Evolutionary conservation across 176 grass and related monocot genomes (phyloP).

Genomic region (Calamus simplicifolius): DNA sequence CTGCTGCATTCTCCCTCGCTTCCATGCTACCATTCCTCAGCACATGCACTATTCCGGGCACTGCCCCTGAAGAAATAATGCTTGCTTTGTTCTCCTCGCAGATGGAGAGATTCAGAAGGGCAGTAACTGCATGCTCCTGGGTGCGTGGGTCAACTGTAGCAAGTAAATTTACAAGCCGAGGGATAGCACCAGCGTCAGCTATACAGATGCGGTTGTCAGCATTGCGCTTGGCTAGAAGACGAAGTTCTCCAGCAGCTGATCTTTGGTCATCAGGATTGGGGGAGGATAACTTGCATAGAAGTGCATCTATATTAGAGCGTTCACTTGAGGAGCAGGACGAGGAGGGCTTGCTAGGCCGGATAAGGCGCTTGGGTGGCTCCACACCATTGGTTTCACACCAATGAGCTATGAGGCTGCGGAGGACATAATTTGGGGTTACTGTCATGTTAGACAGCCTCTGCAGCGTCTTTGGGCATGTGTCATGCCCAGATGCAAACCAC

Average conservation of each 20-base stretch:
- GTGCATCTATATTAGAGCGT: constrained; percentile 61
- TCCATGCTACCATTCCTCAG: constrained; percentile 89
- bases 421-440: constrained; percentile 12
- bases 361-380: constrained; percentile 56
- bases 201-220: constrained; percentile 74
- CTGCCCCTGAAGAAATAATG: constrained; percentile 66
- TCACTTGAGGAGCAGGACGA: constrained; percentile 38
- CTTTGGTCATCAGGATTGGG: constrained; percentile 43
- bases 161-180: constrained; percentile 53
- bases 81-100: constrained; percentile 74
- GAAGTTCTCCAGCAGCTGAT: constrained; percentile 70
- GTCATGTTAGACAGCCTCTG: constrained; percentile 9
- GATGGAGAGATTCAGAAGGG: constrained; percentile 87
- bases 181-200: constrained; percentile 81
- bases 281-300: constrained; percentile 60
- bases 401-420: constrained; percentile 15
- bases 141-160: constrained; percentile 45
- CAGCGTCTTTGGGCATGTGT: constrained; percentile 15
- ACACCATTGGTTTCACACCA: constrained; percentile 74
- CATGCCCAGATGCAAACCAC: constrained; percentile 10
- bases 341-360: constrained; percentile 16
- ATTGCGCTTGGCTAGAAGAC: constrained; percentile 74
- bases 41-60: constrained; percentile 67
- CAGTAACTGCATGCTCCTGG: constrained; percentile 90
- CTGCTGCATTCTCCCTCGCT: constrained; percentile 89